A percentile compares a stretch with the other conserved stretches of the same genome.
phyloP scores from a whole-genome alignment of 805 yeast genomes.

The Candida pseudofarinosa region DNA sequence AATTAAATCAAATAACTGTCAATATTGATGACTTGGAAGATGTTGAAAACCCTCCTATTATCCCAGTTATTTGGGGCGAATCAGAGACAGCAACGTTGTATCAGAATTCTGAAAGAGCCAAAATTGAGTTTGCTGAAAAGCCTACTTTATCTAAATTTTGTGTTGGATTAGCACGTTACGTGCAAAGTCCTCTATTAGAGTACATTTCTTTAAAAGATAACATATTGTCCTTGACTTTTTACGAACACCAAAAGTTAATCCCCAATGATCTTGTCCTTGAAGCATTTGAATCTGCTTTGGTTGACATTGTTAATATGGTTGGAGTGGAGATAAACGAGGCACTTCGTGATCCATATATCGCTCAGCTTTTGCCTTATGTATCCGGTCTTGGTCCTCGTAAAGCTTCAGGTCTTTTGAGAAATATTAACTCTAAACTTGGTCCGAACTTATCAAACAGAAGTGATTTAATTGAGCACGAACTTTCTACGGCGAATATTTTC shows the following conservation, averaged over 20 bases:
- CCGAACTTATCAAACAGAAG: slow-evolving; percentile 63
- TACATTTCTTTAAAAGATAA: slow-evolving; percentile 79
- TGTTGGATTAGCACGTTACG: slow-evolving; percentile 84
- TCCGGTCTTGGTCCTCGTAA: slow-evolving; percentile 96
- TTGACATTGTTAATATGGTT: slow-evolving; percentile 84
- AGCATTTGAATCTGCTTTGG: slow-evolving; percentile 76
- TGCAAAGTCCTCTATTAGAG: slow-evolving; percentile 90
- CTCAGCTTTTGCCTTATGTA: slow-evolving; percentile 69
- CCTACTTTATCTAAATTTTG: slow-evolving; percentile 78
- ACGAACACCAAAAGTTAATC: slow-evolving; percentile 68
- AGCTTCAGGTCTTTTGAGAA: slow-evolving; percentile 80
- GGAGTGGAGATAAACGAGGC: slow-evolving; percentile 95
- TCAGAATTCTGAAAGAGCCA: slow-evolving; percentile 74
- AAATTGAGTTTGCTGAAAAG: slow-evolving; percentile 76
- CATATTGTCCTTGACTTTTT: slow-evolving; percentile 61
- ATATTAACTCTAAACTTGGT: slow-evolving; percentile 62
- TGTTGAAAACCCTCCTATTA: slow-evolving; percentile 45
- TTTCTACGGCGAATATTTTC: slow-evolving; percentile 76
- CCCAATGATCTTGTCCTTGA: slow-evolving; percentile 58
- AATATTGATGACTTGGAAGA: slow-evolving; percentile 43
- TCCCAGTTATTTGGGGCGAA: slow-evolving; percentile 76
- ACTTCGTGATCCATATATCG: slow-evolving; percentile 66
- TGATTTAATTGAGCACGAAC: slow-evolving; percentile 77
- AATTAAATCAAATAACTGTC: slow-evolving; percentile 49
- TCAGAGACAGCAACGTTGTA: slow-evolving; percentile 91